Evolutionary conservation across 352 stramenopile genomes (phyloP).

Genomic region (Phytophthora rubi): DNA sequence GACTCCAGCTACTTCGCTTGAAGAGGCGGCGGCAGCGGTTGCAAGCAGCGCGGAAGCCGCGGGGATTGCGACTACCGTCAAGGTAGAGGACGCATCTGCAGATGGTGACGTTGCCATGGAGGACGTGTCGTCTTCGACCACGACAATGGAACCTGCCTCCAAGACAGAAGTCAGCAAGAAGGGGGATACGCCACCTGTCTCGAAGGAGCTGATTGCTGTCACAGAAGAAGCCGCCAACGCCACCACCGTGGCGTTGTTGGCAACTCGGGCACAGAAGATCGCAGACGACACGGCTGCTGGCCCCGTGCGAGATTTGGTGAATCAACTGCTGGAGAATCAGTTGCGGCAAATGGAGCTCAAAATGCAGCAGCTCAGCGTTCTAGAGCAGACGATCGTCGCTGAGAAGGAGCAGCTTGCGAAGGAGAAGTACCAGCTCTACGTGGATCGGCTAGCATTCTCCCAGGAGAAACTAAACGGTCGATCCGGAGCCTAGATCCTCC

Average conservation of each 20-base stretch:
- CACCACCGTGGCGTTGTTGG: slow-evolving; percentile 66
- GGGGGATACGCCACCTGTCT: slow-evolving; percentile 12
- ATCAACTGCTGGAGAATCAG: slow-evolving; percentile 71
- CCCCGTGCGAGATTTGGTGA: slow-evolving; percentile 58
- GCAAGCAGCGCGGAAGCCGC: slow-evolving; percentile 43
- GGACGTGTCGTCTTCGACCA: slow-evolving; percentile 15
- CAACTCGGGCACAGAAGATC: slow-evolving; percentile 54
- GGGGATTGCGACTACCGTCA: slow-evolving; percentile 48
- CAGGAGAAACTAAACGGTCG: slow-evolving; percentile 55
- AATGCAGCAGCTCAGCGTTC: slow-evolving; percentile 68
- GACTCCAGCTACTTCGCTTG: slow-evolving; percentile 31
- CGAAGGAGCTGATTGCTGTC: slow-evolving; percentile 68
- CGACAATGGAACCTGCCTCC: slow-evolving; percentile 13
- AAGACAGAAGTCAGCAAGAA: slow-evolving; percentile 14
- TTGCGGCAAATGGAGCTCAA: slow-evolving; percentile 82
- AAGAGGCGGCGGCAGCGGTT: slow-evolving; percentile 50
- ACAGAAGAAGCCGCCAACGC: slow-evolving; percentile 67
- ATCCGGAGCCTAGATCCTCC: background rate
- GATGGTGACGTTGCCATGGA: slow-evolving; percentile 63
- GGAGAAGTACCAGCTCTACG: slow-evolving; percentile 76
- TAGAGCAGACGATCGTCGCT: slow-evolving; percentile 59
- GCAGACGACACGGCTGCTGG: slow-evolving; percentile 50
- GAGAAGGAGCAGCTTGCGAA: slow-evolving; percentile 69
- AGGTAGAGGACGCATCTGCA: slow-evolving; percentile 34
- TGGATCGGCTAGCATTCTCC: slow-evolving; percentile 68